Evolutionary conservation across 192 early-diverging fungal species (phyloP), one percentile per base, ranked within the genome.

Genomic region (Coemansia sp.): DNA sequence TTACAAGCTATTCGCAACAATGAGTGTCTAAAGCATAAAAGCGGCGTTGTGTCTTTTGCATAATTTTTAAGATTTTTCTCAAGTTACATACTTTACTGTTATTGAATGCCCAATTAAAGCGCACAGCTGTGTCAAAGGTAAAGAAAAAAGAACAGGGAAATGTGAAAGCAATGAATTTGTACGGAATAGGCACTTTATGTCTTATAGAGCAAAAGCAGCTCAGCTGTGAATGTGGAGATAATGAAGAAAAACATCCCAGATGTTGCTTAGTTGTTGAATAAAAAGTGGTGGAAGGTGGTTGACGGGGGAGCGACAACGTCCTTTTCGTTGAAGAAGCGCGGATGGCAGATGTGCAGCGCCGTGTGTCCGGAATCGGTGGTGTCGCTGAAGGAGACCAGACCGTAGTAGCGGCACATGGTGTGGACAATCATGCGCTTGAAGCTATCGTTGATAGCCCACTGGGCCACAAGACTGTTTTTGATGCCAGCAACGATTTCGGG

Each of bases 341-440:
- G 74, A 50, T 81, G 78, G 63, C 78, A 81, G 5, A 81, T 75
- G 53, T 76, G 78, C 51, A 81, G 61, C 5, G 75, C 70, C 22
- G 44, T 55, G 20, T 64, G 49, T 7, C 79, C 79, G 16, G 65
- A 60, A 14, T 76, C 74, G 16, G 63, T 44, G 10, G 71, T 74
- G 20, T 75, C 70, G 58, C 70, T 81, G 54, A 75, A 81, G 6
- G 79, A 81, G 11, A 81, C 79, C 46, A 81, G 56, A 5, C 79
- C 79, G 58, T 81, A 81, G 67, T 81, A 81, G 66, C 79, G 73
- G 39, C 79, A 81, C 79, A 81, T 81, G 25, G 67, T 76, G 45
- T 81, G 79, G 13, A 81, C 74, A 32, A 81, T 61, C 7, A 81
- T 73, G 13, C 79, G 69, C 37, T 73, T 70, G 40, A 76, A 81